A percentile compares a stretch with the other conserved stretches of the same genome.
phyloP scores from a whole-genome alignment of 2,329 filamentous ascomycete genomes.

The Fusarium clavum region DNA sequence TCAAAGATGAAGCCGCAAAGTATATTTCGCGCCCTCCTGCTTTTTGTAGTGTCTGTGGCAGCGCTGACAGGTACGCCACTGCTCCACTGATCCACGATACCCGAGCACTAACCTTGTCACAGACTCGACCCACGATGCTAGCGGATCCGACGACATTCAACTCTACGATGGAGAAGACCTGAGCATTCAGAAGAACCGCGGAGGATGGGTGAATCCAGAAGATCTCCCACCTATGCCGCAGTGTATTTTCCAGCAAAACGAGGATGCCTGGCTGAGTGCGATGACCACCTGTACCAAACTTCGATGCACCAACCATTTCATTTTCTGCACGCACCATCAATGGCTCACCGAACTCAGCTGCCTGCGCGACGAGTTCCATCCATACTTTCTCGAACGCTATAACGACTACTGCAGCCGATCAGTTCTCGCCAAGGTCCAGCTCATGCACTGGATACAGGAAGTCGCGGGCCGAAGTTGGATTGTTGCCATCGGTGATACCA shows the following conservation, averaged over 20 bases:
- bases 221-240: slow-evolving; percentile 32
- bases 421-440: slow-evolving; percentile 26
- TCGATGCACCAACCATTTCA: slow-evolving; percentile 28
- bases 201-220: slow-evolving; percentile 33
- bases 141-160: not conserved
- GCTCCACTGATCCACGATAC: not conserved
- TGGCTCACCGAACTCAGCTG: slow-evolving; percentile 36
- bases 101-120: not conserved
- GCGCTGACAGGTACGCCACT: slow-evolving; percentile 7
- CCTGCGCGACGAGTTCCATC: slow-evolving; percentile 21
- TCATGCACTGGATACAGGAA: slow-evolving; percentile 14
- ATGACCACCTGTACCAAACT: slow-evolving; percentile 29
- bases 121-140: not conserved
- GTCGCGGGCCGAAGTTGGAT: slow-evolving; percentile 25
- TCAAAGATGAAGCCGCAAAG: not conserved
- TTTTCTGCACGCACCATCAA: slow-evolving; percentile 28
- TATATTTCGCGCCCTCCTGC: not conserved
- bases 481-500: slow-evolving; percentile 20
- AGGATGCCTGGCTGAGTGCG: slow-evolving; percentile 10
- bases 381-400: slow-evolving; percentile 1
- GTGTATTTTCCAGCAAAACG: slow-evolving; percentile 31
- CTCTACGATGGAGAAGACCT: not conserved
- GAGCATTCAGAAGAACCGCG: not conserved
- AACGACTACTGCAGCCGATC: slow-evolving; percentile 27
- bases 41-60: not conserved